Conservation (phyloP, 2,329 filamentous ascomycete genomes). For the Fusarium multiceps region DNA sequence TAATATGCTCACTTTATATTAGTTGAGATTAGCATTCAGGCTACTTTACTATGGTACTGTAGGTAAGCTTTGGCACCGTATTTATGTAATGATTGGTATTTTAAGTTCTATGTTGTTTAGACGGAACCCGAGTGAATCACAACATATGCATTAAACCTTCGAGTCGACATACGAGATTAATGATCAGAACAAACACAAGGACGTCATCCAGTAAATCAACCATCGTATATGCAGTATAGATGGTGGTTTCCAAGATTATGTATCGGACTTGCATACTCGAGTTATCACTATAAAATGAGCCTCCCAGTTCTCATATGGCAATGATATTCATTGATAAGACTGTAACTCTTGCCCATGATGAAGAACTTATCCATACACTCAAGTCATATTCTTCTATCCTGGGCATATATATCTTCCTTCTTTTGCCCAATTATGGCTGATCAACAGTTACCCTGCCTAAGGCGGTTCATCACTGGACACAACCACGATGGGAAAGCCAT, state of each 20-base stretch:
- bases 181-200: not conserved
- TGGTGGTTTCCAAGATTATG: not conserved
- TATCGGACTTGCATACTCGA: not conserved
- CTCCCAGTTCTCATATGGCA: not conserved
- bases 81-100: not conserved
- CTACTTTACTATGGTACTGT: too few species aligned
- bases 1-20: not conserved
- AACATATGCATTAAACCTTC: not conserved
- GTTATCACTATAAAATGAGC: not conserved
- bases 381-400: not conserved
- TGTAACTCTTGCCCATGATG: not conserved
- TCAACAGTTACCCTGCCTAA: constrained; percentile 29
- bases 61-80: not conserved
- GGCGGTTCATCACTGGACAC: constrained; percentile 40
- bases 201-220: not conserved
- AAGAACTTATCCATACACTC: not conserved
- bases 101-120: not conserved
- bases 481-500: constrained; percentile 35
- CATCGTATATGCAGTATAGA: not conserved
- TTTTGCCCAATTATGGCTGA: constrained; percentile 2
- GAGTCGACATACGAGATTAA: not conserved
- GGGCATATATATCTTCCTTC: not conserved
- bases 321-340: not conserved
- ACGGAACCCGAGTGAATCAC: not conserved
- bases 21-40: not conserved